Percentiles rank a stretch among this genome's conserved stretches.
Conservation (phyloP, 805 yeast genomes). For the Monosporozyma yasuniensis region DNA sequence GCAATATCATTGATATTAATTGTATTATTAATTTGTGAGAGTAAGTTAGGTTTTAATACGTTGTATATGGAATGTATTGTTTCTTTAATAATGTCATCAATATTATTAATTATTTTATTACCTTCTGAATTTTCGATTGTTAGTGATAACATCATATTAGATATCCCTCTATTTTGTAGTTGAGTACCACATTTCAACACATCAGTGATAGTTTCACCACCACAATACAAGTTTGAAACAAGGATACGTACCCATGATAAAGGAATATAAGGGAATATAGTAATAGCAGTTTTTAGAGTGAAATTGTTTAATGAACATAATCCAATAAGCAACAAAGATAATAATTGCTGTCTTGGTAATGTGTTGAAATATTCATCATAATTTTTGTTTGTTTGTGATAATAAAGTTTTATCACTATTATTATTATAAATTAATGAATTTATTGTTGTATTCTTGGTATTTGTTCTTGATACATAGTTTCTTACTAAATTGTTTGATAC, state of each 20-base stretch:
- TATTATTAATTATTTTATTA: constrained; percentile 43
- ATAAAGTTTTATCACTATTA: too few species aligned
- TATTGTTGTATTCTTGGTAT: neutral
- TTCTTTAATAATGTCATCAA: constrained; percentile 49
- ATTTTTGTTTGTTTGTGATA: neutral
- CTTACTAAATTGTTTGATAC: neutral
- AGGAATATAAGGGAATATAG: constrained; percentile 68
- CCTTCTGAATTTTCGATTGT: constrained; percentile 93
- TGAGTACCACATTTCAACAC: constrained; percentile 63
- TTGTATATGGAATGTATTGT: constrained; percentile 59
- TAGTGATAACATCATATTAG: constrained; percentile 91
- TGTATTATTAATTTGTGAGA: constrained; percentile 39
- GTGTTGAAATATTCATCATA: constrained; percentile 34
- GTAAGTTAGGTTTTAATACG: constrained; percentile 64
- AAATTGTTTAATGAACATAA: constrained; percentile 57
- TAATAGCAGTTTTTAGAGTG: constrained; percentile 51
- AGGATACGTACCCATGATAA: constrained; percentile 56
- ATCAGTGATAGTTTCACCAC: constrained; percentile 71
- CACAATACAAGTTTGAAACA: constrained; percentile 80
- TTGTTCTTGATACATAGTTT: constrained; percentile 3
- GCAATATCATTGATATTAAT: constrained; percentile 55
- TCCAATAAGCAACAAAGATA: constrained; percentile 63
- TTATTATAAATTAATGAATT: neutral
- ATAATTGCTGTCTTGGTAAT: constrained; percentile 44
- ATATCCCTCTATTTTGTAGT: constrained; percentile 64